These are phyloP conservation scores for Apiospora saccharicola DNA, from an alignment of 2,329 filamentous ascomycete genomes.

Conservation along the genomic window DNA sequence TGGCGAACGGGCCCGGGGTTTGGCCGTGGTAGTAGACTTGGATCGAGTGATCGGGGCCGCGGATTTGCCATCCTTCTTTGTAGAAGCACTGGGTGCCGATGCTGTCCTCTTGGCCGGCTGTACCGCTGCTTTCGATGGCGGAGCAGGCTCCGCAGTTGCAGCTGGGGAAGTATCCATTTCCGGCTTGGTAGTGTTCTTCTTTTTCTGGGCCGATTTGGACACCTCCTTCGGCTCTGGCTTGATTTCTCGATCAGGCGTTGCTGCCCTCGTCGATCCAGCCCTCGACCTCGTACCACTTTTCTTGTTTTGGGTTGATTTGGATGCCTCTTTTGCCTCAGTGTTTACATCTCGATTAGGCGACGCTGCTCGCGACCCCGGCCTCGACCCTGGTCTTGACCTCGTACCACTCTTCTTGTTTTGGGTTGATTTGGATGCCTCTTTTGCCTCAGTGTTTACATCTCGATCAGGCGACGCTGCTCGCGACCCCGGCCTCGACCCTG, in stretches of 20 bases:
- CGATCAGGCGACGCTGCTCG: conserved; percentile 15
- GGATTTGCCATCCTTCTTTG: background rate
- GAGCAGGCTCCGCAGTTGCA: conserved; percentile 26
- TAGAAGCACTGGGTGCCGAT: conserved; percentile 29
- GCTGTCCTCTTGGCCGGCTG: conserved; percentile 31
- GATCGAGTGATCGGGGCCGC: background rate
- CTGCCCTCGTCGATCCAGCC: background rate
- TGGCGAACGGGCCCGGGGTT: background rate
- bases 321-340: background rate
- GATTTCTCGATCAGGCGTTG: conserved; percentile 2
- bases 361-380: background rate
- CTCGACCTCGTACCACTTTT: conserved; percentile 13
- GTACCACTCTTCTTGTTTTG: conserved; percentile 14
- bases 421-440: background rate
- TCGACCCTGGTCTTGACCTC: background rate
- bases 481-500: background rate
- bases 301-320: background rate
- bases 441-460: background rate
- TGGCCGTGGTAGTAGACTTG: background rate
- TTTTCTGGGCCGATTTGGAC: background rate
- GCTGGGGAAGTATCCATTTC: background rate
- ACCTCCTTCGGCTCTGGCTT: conserved; percentile 5
- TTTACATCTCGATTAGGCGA: conserved; percentile 3
- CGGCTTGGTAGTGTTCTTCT: background rate
- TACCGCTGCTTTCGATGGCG: conserved; percentile 25